Conservation (phyloP, 2,329 filamentous ascomycete species). For the Colletotrichum shisoi region DNA sequence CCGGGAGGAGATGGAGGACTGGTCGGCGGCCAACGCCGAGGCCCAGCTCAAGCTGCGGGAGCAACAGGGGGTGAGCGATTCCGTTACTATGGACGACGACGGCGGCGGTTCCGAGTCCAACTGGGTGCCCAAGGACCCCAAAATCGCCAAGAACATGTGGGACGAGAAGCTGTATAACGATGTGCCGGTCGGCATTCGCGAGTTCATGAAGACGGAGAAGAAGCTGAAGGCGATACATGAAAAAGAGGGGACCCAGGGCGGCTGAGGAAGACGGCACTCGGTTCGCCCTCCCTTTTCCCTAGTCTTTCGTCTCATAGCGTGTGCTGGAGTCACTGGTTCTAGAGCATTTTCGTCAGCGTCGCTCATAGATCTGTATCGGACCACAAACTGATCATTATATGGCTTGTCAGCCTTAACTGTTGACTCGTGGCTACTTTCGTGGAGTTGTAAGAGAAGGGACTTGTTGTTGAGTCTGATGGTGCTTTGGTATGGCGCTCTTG, state of each 20-base stretch:
- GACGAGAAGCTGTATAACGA: slow-evolving; percentile 76
- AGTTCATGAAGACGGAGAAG: slow-evolving; percentile 98
- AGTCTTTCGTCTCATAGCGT: slow-evolving; percentile 13
- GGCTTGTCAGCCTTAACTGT: background rate
- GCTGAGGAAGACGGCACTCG: slow-evolving; percentile 45
- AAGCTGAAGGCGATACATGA: slow-evolving; percentile 78
- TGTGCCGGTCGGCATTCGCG: slow-evolving; percentile 89
- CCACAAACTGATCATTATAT: background rate
- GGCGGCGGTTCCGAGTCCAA: slow-evolving; percentile 76
- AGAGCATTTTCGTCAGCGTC: slow-evolving; percentile 21
- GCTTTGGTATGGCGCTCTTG: background rate
- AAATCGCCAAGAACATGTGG: slow-evolving; percentile 62
- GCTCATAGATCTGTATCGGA: slow-evolving; percentile 17
- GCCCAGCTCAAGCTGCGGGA: slow-evolving; percentile 65
- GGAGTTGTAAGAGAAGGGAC: background rate
- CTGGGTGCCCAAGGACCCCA: slow-evolving; percentile 61
- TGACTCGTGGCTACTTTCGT: background rate
- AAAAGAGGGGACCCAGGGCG: slow-evolving; percentile 60
- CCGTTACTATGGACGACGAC: slow-evolving; percentile 78
- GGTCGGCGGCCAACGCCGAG: slow-evolving; percentile 71
- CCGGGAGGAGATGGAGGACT: slow-evolving; percentile 91
- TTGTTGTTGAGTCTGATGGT: too few relatives aligned
- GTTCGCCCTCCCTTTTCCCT: background rate
- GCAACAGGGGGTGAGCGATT: slow-evolving; percentile 43
- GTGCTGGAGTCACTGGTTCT: slow-evolving; percentile 12